Evolutionary conservation across 768 basidiomycete species (phyloP).

Genomic region (Mycena metata): DNA sequence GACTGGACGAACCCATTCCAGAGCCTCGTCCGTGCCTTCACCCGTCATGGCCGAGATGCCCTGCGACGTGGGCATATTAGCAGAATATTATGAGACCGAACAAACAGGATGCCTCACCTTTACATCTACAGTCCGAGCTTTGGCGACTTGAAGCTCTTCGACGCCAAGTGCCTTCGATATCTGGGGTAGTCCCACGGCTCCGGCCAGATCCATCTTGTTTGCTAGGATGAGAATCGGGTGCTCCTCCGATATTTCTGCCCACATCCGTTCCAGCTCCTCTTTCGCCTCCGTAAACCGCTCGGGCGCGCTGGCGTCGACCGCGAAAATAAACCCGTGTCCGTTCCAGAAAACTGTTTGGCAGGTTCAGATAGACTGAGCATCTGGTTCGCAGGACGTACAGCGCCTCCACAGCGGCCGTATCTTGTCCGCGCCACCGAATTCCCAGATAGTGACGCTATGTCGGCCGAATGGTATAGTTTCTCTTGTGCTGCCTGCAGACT

Average conservation of each 20-base stretch:
- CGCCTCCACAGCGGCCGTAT: conserved; percentile 58
- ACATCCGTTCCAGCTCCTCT: conserved; percentile 59
- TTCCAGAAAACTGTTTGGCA: not conserved
- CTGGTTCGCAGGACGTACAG: conserved; percentile 14
- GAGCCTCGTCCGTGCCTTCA: not conserved
- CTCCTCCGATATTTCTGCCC: conserved; percentile 49
- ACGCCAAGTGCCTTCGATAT: conserved; percentile 10
- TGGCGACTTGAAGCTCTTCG: not conserved
- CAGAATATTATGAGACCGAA: too few species aligned
- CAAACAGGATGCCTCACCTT: too few species aligned
- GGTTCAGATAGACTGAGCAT: not conserved
- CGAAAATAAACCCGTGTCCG: conserved; percentile 64
- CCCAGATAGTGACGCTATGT: conserved; percentile 68
- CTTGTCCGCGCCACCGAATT: conserved; percentile 64
- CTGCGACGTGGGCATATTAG: too few species aligned
- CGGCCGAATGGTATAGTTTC: conserved; percentile 63
- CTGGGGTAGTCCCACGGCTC: not conserved
- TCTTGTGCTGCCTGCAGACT: conserved; percentile 51
- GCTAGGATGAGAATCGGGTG: conserved; percentile 25
- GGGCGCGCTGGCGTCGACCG: conserved; percentile 63
- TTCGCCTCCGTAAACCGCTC: conserved; percentile 61
- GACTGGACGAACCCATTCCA: not conserved
- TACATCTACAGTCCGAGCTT: too few species aligned
- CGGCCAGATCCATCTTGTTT: conserved; percentile 20
- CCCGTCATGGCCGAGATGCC: not conserved